Percentiles rank a stretch among this genome's conserved stretches.
Conservation (phyloP, 108 stramenopile genomes). For the Cylindrotheca closterium region DNA sequence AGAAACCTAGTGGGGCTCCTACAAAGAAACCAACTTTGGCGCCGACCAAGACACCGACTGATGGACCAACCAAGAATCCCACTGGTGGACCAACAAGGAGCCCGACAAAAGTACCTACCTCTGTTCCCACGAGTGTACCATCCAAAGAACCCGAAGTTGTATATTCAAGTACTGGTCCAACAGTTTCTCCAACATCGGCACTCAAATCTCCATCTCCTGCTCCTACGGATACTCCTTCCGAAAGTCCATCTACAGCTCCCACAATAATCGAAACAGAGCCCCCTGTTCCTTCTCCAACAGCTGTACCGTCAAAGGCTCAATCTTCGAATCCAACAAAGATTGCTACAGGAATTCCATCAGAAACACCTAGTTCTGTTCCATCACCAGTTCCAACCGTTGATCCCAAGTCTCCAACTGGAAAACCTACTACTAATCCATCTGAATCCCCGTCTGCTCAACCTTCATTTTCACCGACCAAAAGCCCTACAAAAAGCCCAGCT, state of each 20-base stretch:
- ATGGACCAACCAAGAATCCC: neutral
- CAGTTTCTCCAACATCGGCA: too few relatives aligned
- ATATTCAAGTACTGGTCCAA: too few relatives aligned
- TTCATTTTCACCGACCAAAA: neutral
- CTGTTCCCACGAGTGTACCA: too few relatives aligned
- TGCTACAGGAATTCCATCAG: neutral
- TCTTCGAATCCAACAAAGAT: neutral
- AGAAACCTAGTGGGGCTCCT: too few relatives aligned
- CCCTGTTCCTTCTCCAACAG: neutral
- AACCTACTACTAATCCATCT: neutral
- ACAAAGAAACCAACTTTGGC: neutral
- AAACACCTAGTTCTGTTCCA: neutral
- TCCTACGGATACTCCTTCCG: constrained; percentile 3
- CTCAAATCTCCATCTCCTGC: neutral
- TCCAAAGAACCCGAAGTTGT: too few relatives aligned
- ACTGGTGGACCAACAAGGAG: neutral
- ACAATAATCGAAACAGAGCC: neutral
- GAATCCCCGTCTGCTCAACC: neutral
- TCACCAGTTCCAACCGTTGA: too few relatives aligned
- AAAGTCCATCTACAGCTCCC: neutral
- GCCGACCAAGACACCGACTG: neutral
- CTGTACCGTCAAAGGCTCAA: neutral
- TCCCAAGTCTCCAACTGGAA: neutral
- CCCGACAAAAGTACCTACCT: too few relatives aligned
- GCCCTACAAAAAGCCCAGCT: too few relatives aligned